These are phyloP conservation scores for Tolypocladium paradoxum DNA, from an alignment of 2,329 filamentous ascomycete species.

Conservation along the genomic window DNA sequence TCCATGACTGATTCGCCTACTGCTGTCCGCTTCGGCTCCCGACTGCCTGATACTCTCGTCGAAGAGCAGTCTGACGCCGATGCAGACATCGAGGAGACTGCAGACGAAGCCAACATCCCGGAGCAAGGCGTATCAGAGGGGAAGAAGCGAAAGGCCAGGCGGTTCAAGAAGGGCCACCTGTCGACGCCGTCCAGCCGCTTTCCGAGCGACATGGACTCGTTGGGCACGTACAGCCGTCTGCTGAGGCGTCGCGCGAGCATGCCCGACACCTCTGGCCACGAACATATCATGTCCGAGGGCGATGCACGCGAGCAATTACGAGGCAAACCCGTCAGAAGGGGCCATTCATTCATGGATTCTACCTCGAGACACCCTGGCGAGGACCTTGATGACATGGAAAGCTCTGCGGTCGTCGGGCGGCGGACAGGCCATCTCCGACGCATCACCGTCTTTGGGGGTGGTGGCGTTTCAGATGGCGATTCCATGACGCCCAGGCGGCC, in stretches of 20 bases:
- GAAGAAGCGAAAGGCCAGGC: slow-evolving; percentile 52
- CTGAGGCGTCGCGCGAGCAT: slow-evolving; percentile 56
- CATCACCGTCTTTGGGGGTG: slow-evolving; percentile 53
- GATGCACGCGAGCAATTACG: slow-evolving; percentile 55
- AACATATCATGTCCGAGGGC: slow-evolving; percentile 62
- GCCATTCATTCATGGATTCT: slow-evolving; percentile 46
- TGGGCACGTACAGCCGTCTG: slow-evolving; percentile 33
- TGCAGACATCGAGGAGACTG: slow-evolving; percentile 76
- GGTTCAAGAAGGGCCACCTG: slow-evolving; percentile 40
- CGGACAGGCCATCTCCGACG: slow-evolving; percentile 54
- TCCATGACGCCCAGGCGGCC: slow-evolving; percentile 44
- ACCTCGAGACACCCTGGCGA: slow-evolving; percentile 36
- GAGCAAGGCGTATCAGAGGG: slow-evolving; percentile 31
- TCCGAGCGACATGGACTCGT: slow-evolving; percentile 28
- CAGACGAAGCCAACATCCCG: slow-evolving; percentile 55
- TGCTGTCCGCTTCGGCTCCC: slow-evolving; percentile 29
- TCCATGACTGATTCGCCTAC: slow-evolving; percentile 39
- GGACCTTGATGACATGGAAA: slow-evolving; percentile 41
- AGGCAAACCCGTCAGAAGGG: slow-evolving; percentile 40
- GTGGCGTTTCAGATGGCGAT: slow-evolving; percentile 54
- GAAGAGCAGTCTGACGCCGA: slow-evolving; percentile 39
- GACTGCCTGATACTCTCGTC: slow-evolving; percentile 41
- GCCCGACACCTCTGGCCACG: slow-evolving; percentile 46
- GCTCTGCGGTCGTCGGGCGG: slow-evolving; percentile 33
- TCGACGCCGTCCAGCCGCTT: slow-evolving; percentile 52